A percentile compares a stretch with the other conserved stretches of the same genome.
Evolutionary conservation across 768 basidiomycete species (phyloP).

Genomic region (Tricholomella constricta): DNA sequence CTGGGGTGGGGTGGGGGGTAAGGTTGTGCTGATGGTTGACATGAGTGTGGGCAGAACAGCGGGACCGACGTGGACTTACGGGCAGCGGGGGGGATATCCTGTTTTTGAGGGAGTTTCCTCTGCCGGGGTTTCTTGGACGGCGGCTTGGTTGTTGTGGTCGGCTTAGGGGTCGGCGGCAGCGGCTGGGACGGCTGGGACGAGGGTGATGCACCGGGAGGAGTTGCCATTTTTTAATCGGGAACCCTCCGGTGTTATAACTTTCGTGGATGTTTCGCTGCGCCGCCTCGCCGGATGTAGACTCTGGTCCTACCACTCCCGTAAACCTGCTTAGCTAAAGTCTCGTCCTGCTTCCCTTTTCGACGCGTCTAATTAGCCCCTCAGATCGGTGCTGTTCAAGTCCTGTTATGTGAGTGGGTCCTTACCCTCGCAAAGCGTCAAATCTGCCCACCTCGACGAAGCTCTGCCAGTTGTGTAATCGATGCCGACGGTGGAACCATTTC

Average conservation of each 20-base stretch:
- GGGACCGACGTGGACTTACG: conserved; percentile 17
- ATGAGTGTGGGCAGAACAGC: conserved; percentile 24
- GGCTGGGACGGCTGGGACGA: conserved; percentile 37
- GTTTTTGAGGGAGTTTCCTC: conserved; percentile 38
- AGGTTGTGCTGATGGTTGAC: conserved; percentile 13
- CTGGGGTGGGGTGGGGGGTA: conserved; percentile 36
- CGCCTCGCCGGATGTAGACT: conserved; percentile 34
- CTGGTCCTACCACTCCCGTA: conserved; percentile 36
- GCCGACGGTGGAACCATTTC: conserved; percentile 11
- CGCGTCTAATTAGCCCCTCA: conserved; percentile 8
- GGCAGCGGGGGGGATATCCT: conserved; percentile 13
- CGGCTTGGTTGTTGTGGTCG: conserved; percentile 44
- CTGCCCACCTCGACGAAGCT: conserved; percentile 7
- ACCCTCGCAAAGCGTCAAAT: not conserved
- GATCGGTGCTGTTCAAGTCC: not conserved
- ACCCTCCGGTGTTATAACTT: conserved; percentile 45
- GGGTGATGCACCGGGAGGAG: conserved; percentile 50
- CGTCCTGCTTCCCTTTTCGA: conserved; percentile 9
- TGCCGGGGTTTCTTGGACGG: conserved; percentile 56
- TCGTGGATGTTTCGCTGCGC: conserved; percentile 30
- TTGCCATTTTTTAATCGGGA: conserved; percentile 43
- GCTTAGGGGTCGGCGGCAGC: conserved; percentile 44
- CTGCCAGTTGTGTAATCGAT: conserved; percentile 6
- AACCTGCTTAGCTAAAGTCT: conserved; percentile 43
- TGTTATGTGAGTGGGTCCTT: conserved; percentile 4